phyloP scores from a whole-genome alignment of 352 stramenopile genomes.

The Peronosclerospora sorghi region DNA sequence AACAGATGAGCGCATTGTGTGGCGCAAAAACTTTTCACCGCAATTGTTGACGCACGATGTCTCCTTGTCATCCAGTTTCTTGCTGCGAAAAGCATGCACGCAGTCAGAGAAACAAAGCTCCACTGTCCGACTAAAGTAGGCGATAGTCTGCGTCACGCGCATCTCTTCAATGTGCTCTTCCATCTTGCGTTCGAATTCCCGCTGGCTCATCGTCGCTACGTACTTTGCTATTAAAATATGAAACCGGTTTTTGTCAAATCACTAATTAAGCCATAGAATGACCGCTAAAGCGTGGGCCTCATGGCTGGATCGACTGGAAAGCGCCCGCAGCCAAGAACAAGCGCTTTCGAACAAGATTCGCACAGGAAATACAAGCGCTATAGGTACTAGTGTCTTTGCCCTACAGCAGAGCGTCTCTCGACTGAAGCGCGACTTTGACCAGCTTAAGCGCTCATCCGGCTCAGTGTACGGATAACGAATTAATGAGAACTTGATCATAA shows the following conservation, averaged over 20 bases:
- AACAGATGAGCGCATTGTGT: conserved; percentile 85
- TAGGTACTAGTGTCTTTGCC: conserved; percentile 75
- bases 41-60: conserved; percentile 82
- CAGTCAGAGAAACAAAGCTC: conserved; percentile 85
- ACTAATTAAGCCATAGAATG: conserved; percentile 18
- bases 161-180: conserved; percentile 87
- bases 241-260: not conserved
- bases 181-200: conserved; percentile 84
- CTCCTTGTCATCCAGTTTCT: conserved; percentile 87
- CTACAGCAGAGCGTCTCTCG: conserved; percentile 76
- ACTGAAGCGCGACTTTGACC: conserved; percentile 72
- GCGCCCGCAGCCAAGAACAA: conserved; percentile 54
- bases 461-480: conserved; percentile 30
- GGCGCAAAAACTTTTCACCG: conserved; percentile 85
- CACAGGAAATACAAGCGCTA: conserved; percentile 38
- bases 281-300: conserved; percentile 58
- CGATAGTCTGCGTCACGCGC: conserved; percentile 83
- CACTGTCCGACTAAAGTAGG: conserved; percentile 85
- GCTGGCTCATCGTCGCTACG: conserved; percentile 45
- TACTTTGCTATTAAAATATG: not conserved
- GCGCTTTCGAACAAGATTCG: conserved; percentile 56
- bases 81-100: conserved; percentile 85
- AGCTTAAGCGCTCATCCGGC: conserved; percentile 45
- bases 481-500: not conserved
- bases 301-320: conserved; percentile 77